Evolutionary conservation across 1,284 basidiomycete species (phyloP).

Genomic region (Marasmius fiardii): DNA sequence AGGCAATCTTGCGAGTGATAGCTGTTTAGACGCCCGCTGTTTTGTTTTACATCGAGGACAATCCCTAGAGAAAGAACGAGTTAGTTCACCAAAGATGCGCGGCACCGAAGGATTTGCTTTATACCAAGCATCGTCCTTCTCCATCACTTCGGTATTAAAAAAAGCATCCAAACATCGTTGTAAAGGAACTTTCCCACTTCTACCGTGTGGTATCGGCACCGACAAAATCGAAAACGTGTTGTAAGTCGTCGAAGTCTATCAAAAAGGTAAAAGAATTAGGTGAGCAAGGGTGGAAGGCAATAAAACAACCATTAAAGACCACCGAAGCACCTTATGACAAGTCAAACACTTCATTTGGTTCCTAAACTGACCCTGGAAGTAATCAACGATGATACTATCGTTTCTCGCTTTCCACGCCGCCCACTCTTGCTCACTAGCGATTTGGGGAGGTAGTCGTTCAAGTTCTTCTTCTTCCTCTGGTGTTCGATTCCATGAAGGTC

Average conservation of each 20-base stretch:
- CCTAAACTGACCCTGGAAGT: conserved; percentile 97
- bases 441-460: conserved; percentile 82
- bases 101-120: conserved; percentile 20
- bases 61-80: conserved; percentile 59
- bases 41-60: conserved; percentile 90
- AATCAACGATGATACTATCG: conserved; percentile 94
- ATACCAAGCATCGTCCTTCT: conserved; percentile 94
- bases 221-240: conserved; percentile 97
- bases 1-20: conserved; percentile 91
- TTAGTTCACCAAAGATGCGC: not conserved
- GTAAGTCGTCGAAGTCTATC: conserved; percentile 94
- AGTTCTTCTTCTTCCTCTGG: conserved; percentile 86
- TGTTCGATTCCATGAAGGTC: conserved; percentile 72
- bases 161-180: conserved; percentile 88
- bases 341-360: conserved; percentile 90
- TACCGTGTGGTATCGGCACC: conserved; percentile 78
- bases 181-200: conserved; percentile 68
- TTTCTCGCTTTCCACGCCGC: conserved; percentile 86
- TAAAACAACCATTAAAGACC: conserved; percentile 13
- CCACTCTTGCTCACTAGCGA: conserved; percentile 96
- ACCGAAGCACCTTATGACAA: conserved; percentile 75
- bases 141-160: conserved; percentile 88
- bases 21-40: conserved; percentile 78
- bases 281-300: conserved; percentile 5
- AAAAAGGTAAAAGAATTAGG: conserved; percentile 3